Evolutionary conservation across 495 filamentous ascomycete genomes (phyloP).

Genomic region (Tuber brumale): DNA sequence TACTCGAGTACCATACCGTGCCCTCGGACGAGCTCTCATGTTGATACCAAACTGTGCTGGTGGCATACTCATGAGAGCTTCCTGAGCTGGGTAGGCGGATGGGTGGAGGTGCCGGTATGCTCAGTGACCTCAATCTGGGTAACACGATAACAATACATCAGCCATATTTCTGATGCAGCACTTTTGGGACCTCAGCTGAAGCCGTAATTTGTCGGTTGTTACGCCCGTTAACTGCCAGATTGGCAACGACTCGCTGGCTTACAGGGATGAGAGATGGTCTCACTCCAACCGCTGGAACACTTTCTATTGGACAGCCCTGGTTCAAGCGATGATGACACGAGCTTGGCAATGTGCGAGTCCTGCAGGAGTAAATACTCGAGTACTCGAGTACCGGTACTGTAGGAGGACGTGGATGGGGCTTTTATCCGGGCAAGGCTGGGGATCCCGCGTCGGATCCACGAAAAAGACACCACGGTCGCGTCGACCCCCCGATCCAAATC

Average conservation of each 20-base stretch:
- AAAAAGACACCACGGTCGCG: neutral
- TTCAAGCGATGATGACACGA: neutral
- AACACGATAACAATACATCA: neutral
- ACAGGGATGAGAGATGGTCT: constrained; percentile 5
- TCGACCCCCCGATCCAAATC: neutral
- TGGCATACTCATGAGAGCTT: neutral
- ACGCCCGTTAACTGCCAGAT: constrained; percentile 4
- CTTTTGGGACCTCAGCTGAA: neutral
- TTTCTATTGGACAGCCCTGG: neutral
- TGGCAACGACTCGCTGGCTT: neutral
- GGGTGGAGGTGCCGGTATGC: neutral
- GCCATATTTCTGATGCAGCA: neutral
- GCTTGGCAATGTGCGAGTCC: neutral
- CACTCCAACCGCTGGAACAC: neutral
- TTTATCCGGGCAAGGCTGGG: neutral
- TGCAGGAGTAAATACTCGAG: too few species aligned
- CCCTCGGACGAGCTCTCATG: neutral
- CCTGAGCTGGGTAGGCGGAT: neutral
- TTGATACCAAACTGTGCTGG: neutral
- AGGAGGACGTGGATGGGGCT: neutral
- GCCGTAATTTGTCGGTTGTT: neutral
- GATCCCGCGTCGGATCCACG: neutral
- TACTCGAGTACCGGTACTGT: too few species aligned
- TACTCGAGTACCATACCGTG: neutral
- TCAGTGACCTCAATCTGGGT: neutral